These are phyloP conservation scores for Cyclospora cayetanensis DNA, from an alignment of 169 alveolate species.

Conservation along the genomic window DNA sequence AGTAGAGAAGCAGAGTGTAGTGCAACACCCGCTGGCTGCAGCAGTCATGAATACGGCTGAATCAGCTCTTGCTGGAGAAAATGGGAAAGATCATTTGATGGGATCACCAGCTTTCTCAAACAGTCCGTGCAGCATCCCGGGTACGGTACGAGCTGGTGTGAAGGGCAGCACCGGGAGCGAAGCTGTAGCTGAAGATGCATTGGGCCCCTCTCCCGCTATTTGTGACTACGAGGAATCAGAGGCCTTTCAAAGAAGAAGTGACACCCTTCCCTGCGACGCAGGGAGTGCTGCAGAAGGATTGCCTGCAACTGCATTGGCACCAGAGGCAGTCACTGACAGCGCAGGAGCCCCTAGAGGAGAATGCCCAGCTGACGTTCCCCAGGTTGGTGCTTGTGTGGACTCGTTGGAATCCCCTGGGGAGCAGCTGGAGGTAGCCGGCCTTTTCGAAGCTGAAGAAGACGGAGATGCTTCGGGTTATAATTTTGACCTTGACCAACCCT, in stretches of 20 bases:
- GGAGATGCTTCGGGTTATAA: background rate
- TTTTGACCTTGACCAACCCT: slow-evolving; percentile 14
- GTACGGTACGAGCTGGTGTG: background rate
- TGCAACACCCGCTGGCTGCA: background rate
- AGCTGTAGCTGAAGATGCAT: background rate
- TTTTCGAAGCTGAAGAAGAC: slow-evolving; percentile 32
- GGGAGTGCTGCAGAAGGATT: no score
- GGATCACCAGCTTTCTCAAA: no score
- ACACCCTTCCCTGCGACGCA: no score
- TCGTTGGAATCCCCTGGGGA: background rate
- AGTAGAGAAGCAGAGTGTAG: background rate
- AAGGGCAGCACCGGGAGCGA: background rate
- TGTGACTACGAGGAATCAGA: background rate
- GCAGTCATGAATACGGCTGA: no score
- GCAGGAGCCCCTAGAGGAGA: slow-evolving; percentile 9
- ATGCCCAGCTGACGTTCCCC: slow-evolving; percentile 7
- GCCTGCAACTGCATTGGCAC: background rate
- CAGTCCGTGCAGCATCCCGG: no score
- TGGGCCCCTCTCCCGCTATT: background rate
- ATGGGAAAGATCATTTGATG: no score
- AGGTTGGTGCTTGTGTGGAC: background rate
- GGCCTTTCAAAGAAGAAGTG: background rate
- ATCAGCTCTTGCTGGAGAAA: background rate
- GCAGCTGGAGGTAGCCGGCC: slow-evolving; percentile 37
- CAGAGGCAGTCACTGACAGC: background rate